Percentiles rank a stretch among this genome's conserved stretches.
Conservation (phyloP, 176 grass and related monocot genomes). For the Triticum monococcum region DNA sequence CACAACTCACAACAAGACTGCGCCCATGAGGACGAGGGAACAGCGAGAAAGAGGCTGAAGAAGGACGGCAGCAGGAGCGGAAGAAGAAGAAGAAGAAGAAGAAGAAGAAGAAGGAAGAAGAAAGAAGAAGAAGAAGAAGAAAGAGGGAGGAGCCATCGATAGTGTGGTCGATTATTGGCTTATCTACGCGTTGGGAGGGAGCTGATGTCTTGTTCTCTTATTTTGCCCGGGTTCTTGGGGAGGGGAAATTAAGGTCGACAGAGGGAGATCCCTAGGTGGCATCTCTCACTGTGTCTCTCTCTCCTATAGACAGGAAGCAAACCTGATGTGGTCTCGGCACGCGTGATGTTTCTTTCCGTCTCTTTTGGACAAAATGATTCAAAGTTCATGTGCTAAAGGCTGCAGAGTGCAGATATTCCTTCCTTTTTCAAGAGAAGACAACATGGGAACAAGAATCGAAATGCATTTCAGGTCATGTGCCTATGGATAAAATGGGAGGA, state of each 20-base stretch:
- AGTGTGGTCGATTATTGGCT: not conserved
- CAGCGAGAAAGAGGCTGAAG: not conserved
- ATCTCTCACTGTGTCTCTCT: not conserved
- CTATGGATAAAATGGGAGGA: constrained; percentile 36
- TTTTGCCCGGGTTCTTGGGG: not conserved
- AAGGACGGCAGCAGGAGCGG: not conserved
- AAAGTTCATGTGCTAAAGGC: constrained; percentile 45
- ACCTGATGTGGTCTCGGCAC: constrained; percentile 16
- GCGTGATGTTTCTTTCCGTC: constrained; percentile 30
- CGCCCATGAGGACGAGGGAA: not conserved
- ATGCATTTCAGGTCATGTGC: constrained; percentile 25
- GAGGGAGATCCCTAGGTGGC: not conserved
- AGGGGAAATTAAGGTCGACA: not conserved
- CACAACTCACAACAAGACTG: not conserved
- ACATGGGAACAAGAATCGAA: constrained; percentile 7
- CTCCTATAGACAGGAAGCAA: not conserved
- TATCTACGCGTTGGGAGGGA: not conserved
- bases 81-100: not conserved
- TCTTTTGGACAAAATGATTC: constrained; percentile 28
- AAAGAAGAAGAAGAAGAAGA: not conserved
- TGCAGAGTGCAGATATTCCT: constrained; percentile 28
- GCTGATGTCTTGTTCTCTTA: not conserved
- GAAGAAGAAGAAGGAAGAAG: not conserved
- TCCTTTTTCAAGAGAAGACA: constrained; percentile 41
- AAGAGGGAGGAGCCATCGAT: too few species aligned